A percentile compares a stretch with the other conserved stretches of the same genome.
These are phyloP conservation scores for Lipomyces sp. DNA, from an alignment of 805 yeast species.

Conservation along the genomic window DNA sequence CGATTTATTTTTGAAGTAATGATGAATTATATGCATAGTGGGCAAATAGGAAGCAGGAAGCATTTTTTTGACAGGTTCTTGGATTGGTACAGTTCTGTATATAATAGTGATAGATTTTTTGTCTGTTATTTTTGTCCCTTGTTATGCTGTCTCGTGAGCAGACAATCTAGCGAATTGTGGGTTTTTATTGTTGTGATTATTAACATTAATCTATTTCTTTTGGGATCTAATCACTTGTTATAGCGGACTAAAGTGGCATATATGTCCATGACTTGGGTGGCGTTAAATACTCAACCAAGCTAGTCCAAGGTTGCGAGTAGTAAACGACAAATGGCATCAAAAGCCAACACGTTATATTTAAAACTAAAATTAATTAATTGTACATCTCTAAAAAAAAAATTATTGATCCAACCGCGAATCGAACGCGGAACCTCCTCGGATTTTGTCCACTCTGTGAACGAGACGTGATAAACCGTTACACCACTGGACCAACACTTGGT, in stretches of 20 bases:
- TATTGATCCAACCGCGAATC: conserved; percentile 39
- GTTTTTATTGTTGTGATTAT: neutral
- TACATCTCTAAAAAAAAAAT: conserved; percentile 7
- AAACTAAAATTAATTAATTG: no score
- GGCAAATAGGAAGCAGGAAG: neutral
- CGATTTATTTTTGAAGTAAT: no score
- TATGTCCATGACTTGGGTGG: no score
- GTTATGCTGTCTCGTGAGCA: neutral
- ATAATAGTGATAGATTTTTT: neutral
- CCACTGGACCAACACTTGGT: conserved; percentile 31
- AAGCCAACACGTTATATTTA: neutral
- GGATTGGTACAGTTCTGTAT: neutral
- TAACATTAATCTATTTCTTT: neutral
- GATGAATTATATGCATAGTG: neutral
- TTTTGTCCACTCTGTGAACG: conserved; percentile 36
- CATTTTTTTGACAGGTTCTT: neutral
- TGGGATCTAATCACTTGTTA: neutral
- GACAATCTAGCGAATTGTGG: neutral
- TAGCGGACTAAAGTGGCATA: no score
- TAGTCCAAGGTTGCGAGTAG: neutral
- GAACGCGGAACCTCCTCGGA: conserved; percentile 40
- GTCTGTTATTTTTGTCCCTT: neutral
- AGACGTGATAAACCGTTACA: conserved; percentile 39
- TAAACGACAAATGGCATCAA: neutral
- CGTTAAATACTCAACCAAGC: no score